These are phyloP conservation scores for Dictyostelium firmibasis DNA, from an alignment of 78 protist species.

Conservation along the genomic window DNA sequence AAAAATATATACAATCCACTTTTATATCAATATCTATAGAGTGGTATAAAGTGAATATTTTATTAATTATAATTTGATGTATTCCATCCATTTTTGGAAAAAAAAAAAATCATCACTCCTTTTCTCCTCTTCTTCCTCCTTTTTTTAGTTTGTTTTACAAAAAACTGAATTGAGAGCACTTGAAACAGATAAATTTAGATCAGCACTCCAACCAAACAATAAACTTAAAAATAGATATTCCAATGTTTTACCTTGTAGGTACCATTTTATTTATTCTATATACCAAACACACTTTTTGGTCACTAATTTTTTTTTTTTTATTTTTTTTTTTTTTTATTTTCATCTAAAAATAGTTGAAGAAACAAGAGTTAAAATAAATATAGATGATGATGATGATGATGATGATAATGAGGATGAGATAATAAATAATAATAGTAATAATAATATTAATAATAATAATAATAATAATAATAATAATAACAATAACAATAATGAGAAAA, in stretches of 20 bases:
- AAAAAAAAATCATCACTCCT: background rate
- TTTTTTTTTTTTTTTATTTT: background rate
- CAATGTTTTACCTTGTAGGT: constrained; percentile 83
- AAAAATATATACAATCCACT: too few species aligned
- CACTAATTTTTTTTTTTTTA: background rate
- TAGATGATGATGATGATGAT: constrained; percentile 30
- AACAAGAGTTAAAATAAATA: background rate
- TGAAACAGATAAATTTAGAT: constrained; percentile 67
- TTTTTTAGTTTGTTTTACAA: constrained; percentile 55
- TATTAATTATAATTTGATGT: background rate
- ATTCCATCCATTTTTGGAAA: background rate
- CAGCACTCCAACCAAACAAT: constrained; percentile 50
- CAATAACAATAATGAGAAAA: background rate
- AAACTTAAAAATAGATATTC: constrained; percentile 66
- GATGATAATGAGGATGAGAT: background rate
- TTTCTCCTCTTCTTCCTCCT: background rate
- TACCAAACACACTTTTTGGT: background rate
- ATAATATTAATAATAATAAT: background rate
- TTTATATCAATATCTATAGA: too few species aligned
- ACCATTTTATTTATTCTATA: too few species aligned
- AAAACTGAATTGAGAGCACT: constrained; percentile 61
- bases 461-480: background rate
- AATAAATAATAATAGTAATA: background rate
- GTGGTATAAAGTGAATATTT: too few species aligned
- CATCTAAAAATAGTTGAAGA: constrained; percentile 3